A percentile compares a stretch with the other conserved stretches of the same genome.
These are phyloP conservation scores for Leccinum variicolor DNA, from an alignment of 768 basidiomycete genomes.

Conservation along the genomic window DNA sequence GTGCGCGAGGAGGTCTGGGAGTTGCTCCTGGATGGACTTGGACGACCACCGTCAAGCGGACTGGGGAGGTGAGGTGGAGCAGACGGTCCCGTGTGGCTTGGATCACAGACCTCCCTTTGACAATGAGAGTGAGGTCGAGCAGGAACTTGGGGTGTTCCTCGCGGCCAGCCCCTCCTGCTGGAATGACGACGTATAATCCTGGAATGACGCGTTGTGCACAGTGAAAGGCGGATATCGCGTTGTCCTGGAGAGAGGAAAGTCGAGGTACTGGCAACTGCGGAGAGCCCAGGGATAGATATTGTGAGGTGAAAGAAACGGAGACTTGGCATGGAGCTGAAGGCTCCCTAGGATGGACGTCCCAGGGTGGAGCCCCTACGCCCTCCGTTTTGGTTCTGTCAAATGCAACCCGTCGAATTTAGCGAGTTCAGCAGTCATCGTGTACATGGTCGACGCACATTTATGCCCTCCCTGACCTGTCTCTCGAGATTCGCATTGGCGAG, in stretches of 20 bases:
- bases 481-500: slow-evolving; percentile 74
- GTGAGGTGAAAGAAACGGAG: slow-evolving; percentile 67
- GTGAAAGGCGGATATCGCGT: slow-evolving; percentile 49
- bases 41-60: slow-evolving; percentile 79
- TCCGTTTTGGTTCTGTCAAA: slow-evolving; percentile 28
- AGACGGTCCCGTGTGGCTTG: slow-evolving; percentile 92
- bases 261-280: slow-evolving; percentile 31
- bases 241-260: slow-evolving; percentile 63
- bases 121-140: slow-evolving; percentile 79
- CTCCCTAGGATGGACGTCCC: slow-evolving; percentile 72
- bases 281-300: slow-evolving; percentile 42
- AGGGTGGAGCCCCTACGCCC: slow-evolving; percentile 32
- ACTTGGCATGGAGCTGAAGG: slow-evolving; percentile 73
- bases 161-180: slow-evolving; percentile 84
- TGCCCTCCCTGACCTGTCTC: slow-evolving; percentile 66
- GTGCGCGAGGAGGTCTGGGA: slow-evolving; percentile 65
- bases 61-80: slow-evolving; percentile 67
- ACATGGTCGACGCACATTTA: slow-evolving; percentile 47
- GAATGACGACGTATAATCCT: slow-evolving; percentile 88
- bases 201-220: slow-evolving; percentile 62
- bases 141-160: slow-evolving; percentile 85
- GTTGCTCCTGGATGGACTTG: slow-evolving; percentile 69
- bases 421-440: not conserved
- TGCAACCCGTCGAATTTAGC: not conserved
- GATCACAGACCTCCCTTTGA: slow-evolving; percentile 82